Evolutionary conservation across 495 filamentous ascomycete species (phyloP).

Genomic region (Annulohypoxylon bovei): DNA sequence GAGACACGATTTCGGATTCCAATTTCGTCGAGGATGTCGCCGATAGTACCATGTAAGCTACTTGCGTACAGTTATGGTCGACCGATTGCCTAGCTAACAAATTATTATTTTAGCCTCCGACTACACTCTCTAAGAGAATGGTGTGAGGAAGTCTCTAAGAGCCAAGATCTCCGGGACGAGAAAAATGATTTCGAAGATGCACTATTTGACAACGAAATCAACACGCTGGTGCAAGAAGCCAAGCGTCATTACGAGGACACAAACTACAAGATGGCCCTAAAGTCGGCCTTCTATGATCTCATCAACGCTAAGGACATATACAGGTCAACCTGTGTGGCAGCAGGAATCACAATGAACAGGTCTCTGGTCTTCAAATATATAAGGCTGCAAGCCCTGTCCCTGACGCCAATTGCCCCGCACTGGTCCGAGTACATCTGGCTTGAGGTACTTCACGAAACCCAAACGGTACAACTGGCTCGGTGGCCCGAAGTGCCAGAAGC

Average conservation of each 20-base stretch:
- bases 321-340: slow-evolving; percentile 78
- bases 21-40: slow-evolving; percentile 98
- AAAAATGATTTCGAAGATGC: slow-evolving; percentile 84
- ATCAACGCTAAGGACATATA: slow-evolving; percentile 84
- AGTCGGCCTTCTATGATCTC: slow-evolving; percentile 90
- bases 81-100: background rate
- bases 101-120: slow-evolving; percentile 59
- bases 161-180: slow-evolving; percentile 72
- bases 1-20: slow-evolving; percentile 93
- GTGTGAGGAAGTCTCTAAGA: slow-evolving; percentile 84
- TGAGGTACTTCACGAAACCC: slow-evolving; percentile 80
- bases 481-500: slow-evolving; percentile 78
- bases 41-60: slow-evolving; percentile 75
- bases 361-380: slow-evolving; percentile 80
- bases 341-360: slow-evolving; percentile 84
- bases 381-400: slow-evolving; percentile 83
- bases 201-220: slow-evolving; percentile 94
- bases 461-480: slow-evolving; percentile 79
- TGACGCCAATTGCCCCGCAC: slow-evolving; percentile 79
- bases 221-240: slow-evolving; percentile 79
- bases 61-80: background rate
- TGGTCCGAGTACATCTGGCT: slow-evolving; percentile 95
- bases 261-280: slow-evolving; percentile 91
- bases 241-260: slow-evolving; percentile 79
- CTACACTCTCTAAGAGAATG: slow-evolving; percentile 89